A percentile compares a stretch with the other conserved stretches of the same genome.
Conservation (phyloP, 257 asterid genomes). For the Pogostemon cablin region DNA sequence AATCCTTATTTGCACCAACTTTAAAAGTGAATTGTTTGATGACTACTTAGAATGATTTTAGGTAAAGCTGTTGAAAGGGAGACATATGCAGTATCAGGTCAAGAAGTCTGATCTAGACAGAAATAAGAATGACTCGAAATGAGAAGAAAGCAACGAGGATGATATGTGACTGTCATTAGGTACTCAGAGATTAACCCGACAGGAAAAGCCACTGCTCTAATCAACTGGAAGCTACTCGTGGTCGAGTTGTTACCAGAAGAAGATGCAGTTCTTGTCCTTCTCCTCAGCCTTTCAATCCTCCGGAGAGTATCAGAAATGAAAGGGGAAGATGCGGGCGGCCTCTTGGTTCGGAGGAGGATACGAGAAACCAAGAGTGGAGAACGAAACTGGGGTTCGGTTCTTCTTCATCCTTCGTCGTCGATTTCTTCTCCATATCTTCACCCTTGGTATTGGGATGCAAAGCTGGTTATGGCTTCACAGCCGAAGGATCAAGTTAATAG, state of each 20-base stretch:
- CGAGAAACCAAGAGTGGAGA: slow-evolving; percentile 71
- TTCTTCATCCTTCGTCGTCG: slow-evolving; percentile 55
- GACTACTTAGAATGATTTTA: slow-evolving; percentile 25
- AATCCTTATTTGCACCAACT: no score
- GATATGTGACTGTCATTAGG: slow-evolving; percentile 67
- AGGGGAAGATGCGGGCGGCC: slow-evolving; percentile 63
- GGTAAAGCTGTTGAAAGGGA: slow-evolving; percentile 73
- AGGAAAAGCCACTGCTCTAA: slow-evolving; percentile 87
- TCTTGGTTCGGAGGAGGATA: slow-evolving; percentile 72
- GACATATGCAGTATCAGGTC: slow-evolving; percentile 69
- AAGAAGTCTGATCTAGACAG: slow-evolving; percentile 33
- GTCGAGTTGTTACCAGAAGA: slow-evolving; percentile 80
- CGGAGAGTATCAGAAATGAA: slow-evolving; percentile 70
- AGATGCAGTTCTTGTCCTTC: slow-evolving; percentile 76
- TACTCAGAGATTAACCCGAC: slow-evolving; percentile 63
- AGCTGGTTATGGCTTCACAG: slow-evolving; percentile 51
- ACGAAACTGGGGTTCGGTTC: slow-evolving; percentile 83
- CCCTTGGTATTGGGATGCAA: slow-evolving; percentile 88
- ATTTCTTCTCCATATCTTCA: slow-evolving; percentile 50
- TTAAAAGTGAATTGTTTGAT: not conserved
- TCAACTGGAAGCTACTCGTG: slow-evolving; percentile 77
- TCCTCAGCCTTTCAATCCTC: slow-evolving; percentile 57
- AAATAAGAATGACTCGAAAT: not conserved
- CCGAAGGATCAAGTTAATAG: slow-evolving; percentile 41
- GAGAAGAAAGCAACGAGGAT: slow-evolving; percentile 43